Base-by-base conservation (phyloP, 164 flowering plant species). In the Umbilicus rupestris region DNA sequence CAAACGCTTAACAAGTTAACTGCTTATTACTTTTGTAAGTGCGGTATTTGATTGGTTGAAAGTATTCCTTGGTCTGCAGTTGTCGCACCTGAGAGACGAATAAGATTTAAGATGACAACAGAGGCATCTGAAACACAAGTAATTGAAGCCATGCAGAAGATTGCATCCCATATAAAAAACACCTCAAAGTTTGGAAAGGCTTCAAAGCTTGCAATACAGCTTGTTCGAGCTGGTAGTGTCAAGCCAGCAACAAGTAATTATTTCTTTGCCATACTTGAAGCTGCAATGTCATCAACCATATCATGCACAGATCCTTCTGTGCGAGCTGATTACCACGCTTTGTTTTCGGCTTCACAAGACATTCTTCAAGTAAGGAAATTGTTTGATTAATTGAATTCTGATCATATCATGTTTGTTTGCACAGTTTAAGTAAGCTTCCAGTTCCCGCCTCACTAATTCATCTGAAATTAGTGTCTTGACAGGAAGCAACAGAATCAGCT, bases 291-390 rank as follows among this genome's bases (percentile, higher is more conserved):
- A n/a, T n/a, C n/a, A n/a, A n/a, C n/a, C n/a, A n/a, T n/a, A n/a
- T n/a, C n/a, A n/a, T n/a, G n/a, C n/a, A n/a, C n/a, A n/a, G n/a
- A n/a, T n/a, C n/a, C n/a, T n/a, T n/a, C n/a, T n/a, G n/a, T n/a
- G n/a, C n/a, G n/a, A n/a, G n/a, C n/a, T n/a, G n/a, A n/a, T n/a
- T n/a, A n/a, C n/a, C n/a, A n/a, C n/a, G n/a, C n/a, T n/a, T n/a
- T n/a, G 65, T 94, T 94, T 74, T 68, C 86, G 3, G 90, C 89
- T 2, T 86, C 92, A 50, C 87, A 89, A 77, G 90, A 89, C 77
- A 76, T 77, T 41, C 67, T 63, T 66, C 83, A 87, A 42, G 97
- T 93, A 77, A 62, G 83, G 28, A 60, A 42, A n/a, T 31, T n/a
- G 11, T 39, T 52, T 68, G 50, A 26, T n/a, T n/a, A 16, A 22